Conservation (phyloP, 192 early-diverging fungal genomes). For the Nowakowskiella sp. region DNA sequence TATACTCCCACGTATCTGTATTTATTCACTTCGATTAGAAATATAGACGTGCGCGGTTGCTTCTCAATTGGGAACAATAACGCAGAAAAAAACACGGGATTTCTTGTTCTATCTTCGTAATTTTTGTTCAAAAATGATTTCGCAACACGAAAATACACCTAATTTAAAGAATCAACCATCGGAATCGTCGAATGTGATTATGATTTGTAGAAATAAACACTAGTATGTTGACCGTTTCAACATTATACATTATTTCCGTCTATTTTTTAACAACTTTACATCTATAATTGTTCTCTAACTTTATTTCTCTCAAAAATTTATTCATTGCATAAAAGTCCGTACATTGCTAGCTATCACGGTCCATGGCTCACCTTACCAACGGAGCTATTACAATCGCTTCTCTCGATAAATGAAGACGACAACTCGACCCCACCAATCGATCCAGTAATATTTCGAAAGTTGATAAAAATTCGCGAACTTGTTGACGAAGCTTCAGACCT, state of each 20-base stretch:
- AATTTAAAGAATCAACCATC: no score
- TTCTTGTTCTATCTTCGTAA: no score
- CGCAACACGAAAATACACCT: no score
- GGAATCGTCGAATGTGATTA: no score
- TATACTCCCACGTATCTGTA: no score
- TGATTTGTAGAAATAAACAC: slow-evolving; percentile 34
- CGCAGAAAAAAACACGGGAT: no score
- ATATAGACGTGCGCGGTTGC: no score
- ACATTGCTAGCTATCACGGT: slow-evolving; percentile 37
- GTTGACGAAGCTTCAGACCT: slow-evolving; percentile 32
- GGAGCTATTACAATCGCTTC: slow-evolving; percentile 30
- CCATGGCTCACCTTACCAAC: slow-evolving; percentile 33
- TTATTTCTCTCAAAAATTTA: background rate
- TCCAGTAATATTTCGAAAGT: slow-evolving; percentile 15
- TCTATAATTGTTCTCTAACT: slow-evolving; percentile 2
- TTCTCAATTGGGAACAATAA: no score
- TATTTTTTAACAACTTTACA: background rate
- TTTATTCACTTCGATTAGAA: no score
- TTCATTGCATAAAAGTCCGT: slow-evolving; percentile 12
- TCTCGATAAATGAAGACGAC: slow-evolving; percentile 4
- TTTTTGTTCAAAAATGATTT: no score
- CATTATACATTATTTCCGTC: background rate
- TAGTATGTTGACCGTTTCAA: slow-evolving; percentile 8
- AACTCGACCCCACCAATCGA: slow-evolving; percentile 21
- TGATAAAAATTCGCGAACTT: slow-evolving; percentile 21